Evolutionary conservation across 371 early-diverging fungal genomes (phyloP), one percentile per base, ranked within the genome.

Genomic region (Lichtheimia hyalospora): DNA sequence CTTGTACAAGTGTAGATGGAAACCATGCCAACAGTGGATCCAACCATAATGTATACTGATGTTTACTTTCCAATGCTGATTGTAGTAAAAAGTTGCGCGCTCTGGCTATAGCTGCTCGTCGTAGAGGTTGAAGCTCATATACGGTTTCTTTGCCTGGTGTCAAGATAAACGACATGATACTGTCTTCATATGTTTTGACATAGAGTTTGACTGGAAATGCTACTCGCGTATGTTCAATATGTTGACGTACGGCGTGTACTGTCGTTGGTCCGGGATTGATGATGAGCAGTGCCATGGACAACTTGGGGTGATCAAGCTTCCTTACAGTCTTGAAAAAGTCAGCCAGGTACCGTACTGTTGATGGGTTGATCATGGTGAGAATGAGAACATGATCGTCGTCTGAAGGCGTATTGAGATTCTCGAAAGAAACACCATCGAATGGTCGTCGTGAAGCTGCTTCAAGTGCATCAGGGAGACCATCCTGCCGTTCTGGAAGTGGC

Each of bases 21-120:
- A 77, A 71, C 42, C 69, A 62, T 15, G 69, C 62, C n/a, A 84
- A 67, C 52, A 79, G 75, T 12, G 77, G 79, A 49, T 86, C 84
- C 5, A 84, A 61, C 80, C 84, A 83, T 27, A 86, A 60, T 10
- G 83, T 80, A 83, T 85, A 84, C 20, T 81, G 70, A 44, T 68
- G 54, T 41, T 77, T 73, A 40, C 79, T 68, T 25, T 55, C 62
- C 0, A 84, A 60, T 5, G 84, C 79, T 12, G 79, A 64, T 7
- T 81, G 73, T 53, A 83, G 56, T 52, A 84, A 55, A 49, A 75
- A 80, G 40, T 83, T 84, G 60, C 77, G 75, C 4, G 84, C 77
- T 21, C 76, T 72, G 12, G 84, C 83, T 69, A 83, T 71, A 54
- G 77, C 67, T 3, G 69, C 69, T 34, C 79, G 69, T 57, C 76